Evolutionary conservation across 192 early-diverging fungal species (phyloP), one percentile per base, ranked within the genome.

Genomic region (Gigaspora rosea): DNA sequence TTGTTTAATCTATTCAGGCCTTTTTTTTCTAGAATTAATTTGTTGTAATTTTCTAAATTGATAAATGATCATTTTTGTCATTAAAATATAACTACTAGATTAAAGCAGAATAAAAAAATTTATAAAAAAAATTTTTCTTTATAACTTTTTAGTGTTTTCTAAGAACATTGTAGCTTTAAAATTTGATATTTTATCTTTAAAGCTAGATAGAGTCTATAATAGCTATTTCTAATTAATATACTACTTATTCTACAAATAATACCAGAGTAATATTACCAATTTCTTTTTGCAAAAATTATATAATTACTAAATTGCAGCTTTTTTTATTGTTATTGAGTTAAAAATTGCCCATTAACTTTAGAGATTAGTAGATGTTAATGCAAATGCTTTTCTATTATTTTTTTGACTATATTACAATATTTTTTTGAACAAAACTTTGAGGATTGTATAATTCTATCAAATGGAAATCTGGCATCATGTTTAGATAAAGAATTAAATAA

Each of bases 281-380:
- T 72, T 56, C 36, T 73, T 1, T 73, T 56, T 57, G 58, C 71
- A 73, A 59, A 73, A 73, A 18, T 18, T 22, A 73, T 73, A 73
- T n/a, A 73, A 58, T 58, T 73, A 56, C 41, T 73, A 15, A 35
- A 73, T 16, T 20, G 54, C 22, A 15, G 13, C 4, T 71, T 51
- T 4, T 4, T 54, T 3, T 8, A 71, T 71, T 54, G 11, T 8
- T 13, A 4, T 71, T 22, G 11, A 6, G 15, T 57, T 4, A 57
- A 15, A 33, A 35, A 72, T 18, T 33, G 13, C 0, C 27, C 27
- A 32, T 72, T 13, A 52, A 9, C 8, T 51, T 6, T 72, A 35
- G 13, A 15, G 12, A 72, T 72, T 32, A 72, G 32, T 56, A 15
- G 15, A 52, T 73, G 68, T 46, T 73, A 56, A 58, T 59, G 56